Evolutionary conservation across 805 yeast genomes (phyloP).

Genomic region (Candida chauliodis): DNA sequence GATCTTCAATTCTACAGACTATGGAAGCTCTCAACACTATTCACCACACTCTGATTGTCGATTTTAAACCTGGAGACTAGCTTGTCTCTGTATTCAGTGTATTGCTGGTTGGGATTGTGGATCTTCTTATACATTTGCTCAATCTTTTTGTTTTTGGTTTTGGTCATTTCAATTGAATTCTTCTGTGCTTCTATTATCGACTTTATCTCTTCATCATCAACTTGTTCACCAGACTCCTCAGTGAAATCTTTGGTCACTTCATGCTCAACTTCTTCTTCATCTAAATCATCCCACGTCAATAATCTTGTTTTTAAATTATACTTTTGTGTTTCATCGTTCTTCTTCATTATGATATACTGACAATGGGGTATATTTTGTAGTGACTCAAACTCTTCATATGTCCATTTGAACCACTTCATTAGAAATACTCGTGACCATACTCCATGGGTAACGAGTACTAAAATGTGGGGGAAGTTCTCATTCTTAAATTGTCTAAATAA

Average conservation of each 20-base stretch:
- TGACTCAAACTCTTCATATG: slow-evolving; percentile 82
- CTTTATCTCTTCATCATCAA: slow-evolving; percentile 35
- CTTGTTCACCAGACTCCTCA: slow-evolving; percentile 32
- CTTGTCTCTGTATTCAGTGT: slow-evolving; percentile 12
- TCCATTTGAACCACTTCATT: slow-evolving; percentile 95
- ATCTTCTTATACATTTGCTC: slow-evolving; percentile 34
- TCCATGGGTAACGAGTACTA: slow-evolving; percentile 88
- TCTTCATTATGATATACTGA: slow-evolving; percentile 75
- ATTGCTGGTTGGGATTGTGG: slow-evolving; percentile 5
- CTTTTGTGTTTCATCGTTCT: slow-evolving; percentile 43
- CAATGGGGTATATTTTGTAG: slow-evolving; percentile 84
- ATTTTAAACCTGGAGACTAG: slow-evolving; percentile 14
- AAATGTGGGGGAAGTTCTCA: slow-evolving; percentile 71
- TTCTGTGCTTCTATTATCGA: slow-evolving; percentile 36
- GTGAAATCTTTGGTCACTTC: slow-evolving; percentile 33
- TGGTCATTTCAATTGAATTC: slow-evolving; percentile 33
- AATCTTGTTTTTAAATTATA: slow-evolving; percentile 60
- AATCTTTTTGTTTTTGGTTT: slow-evolving; percentile 40
- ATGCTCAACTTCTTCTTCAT: slow-evolving; percentile 37
- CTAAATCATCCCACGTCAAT: slow-evolving; percentile 67
- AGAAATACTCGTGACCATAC: slow-evolving; percentile 90
- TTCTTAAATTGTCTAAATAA: slow-evolving; percentile 73
- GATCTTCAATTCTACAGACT: neutral
- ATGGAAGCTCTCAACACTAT: slow-evolving; percentile 17
- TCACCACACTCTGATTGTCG: slow-evolving; percentile 26